Base-by-base conservation (phyloP, 805 yeast genomes). In the Metschnikowia amazonensis region DNA sequence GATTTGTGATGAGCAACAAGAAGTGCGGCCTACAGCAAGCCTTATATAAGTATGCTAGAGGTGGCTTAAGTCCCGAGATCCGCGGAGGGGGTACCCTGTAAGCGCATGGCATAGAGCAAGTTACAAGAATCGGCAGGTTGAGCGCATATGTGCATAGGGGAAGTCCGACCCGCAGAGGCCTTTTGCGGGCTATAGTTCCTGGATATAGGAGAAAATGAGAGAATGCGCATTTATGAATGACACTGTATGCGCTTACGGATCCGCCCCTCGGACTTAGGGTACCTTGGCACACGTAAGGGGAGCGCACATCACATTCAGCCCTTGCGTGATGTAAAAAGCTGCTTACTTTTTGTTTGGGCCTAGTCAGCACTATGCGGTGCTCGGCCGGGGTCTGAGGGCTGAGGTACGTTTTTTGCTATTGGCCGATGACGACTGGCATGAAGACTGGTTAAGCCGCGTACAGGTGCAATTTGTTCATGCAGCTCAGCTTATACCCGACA, bases 31-130 rank as follows among this genome's bases (percentile, higher is more conserved):
- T 6, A 16, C 17, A 13, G 16, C 23, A 18, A 14, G 23, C 38
- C 30, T 20, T 25, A 18, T 42, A 27, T 33, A 31, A 16, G 13
- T 16, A 5, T n/a, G n/a, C 31, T 18, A 13, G 24, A 21, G 33
- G 28, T 16, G 17, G 21, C 32, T 11, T 25, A 36, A 13, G 4
- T 17, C 31, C n/a, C 18, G 29, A n/a, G 29, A 10, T 10, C 32
- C 31, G 40, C 11, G 33, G n/a, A 5, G 31, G 25, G 13, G 16
- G 13, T 11, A 16, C 35, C 27, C 21, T 14, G 36, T 46, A 44
- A 42, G 48, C 49, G 51, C 47, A 47, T 50, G 30, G 38, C 43
- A 31, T 41, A 24, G 39, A 45, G 51, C 49, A 39, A 41, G 30
- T 33, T n/a, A 14, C 17, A 13, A 13, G 41, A 14, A 11, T 28